phyloP scores from a whole-genome alignment of 2,329 filamentous ascomycete genomes.

The Xylariomycetidae sp. region DNA sequence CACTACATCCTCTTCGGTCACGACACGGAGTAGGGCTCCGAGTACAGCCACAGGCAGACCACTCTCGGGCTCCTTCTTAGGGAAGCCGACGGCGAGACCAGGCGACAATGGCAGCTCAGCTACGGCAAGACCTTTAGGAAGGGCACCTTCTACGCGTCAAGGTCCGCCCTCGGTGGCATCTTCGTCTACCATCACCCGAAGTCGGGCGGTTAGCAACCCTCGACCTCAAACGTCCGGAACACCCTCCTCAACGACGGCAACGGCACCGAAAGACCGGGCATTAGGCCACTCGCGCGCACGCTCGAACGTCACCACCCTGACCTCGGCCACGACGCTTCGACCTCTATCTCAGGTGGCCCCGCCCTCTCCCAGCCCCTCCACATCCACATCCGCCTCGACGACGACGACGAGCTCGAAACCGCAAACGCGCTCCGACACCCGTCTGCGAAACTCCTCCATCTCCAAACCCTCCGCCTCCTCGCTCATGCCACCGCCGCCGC shows the following conservation, averaged over 20 bases:
- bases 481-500: slow-evolving; percentile 24
- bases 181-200: slow-evolving; percentile 6
- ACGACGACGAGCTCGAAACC: slow-evolving; percentile 11
- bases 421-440: slow-evolving; percentile 17
- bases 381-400: slow-evolving; percentile 16
- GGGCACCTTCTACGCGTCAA: slow-evolving; percentile 21
- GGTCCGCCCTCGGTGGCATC: slow-evolving; percentile 13
- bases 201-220: slow-evolving; percentile 9
- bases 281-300: slow-evolving; percentile 32
- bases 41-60: slow-evolving; percentile 14
- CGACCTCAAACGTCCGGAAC: slow-evolving; percentile 20
- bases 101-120: slow-evolving; percentile 10
- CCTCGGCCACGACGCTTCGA: slow-evolving; percentile 32
- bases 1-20: slow-evolving; percentile 8
- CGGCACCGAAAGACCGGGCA: slow-evolving; percentile 10
- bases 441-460: slow-evolving; percentile 10
- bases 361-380: slow-evolving; percentile 13
- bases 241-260: slow-evolving; percentile 8
- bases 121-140: slow-evolving; percentile 18
- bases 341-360: slow-evolving; percentile 27
- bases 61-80: slow-evolving; percentile 11
- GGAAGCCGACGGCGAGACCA: slow-evolving; percentile 5
- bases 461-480: slow-evolving; percentile 4
- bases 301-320: slow-evolving; percentile 34
- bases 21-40: slow-evolving; percentile 12